These are phyloP conservation scores for Triangularia setosa DNA, from an alignment of 2,329 filamentous ascomycete genomes.

Conservation along the genomic window DNA sequence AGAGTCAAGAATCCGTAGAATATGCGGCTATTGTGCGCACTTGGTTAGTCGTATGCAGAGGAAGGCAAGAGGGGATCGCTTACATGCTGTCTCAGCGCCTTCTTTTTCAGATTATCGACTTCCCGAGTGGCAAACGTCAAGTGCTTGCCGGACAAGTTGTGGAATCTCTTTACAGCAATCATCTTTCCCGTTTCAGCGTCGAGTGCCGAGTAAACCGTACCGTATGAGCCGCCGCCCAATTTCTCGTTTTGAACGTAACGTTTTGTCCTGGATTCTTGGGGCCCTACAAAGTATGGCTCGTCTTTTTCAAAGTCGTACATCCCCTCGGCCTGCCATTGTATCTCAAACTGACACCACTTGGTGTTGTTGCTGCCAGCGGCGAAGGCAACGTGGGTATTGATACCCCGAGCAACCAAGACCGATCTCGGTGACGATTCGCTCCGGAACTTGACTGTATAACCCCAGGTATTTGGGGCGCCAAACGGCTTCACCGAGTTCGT, in stretches of 20 bases:
- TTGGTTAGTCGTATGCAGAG: not conserved
- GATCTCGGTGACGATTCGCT: constrained; percentile 12
- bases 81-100: constrained; percentile 23
- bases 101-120: constrained; percentile 25
- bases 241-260: constrained; percentile 25
- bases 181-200: constrained; percentile 24
- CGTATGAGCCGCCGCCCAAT: constrained; percentile 28
- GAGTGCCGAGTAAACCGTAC: constrained; percentile 24
- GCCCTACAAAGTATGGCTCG: constrained; percentile 22
- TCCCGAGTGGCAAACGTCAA: constrained; percentile 28
- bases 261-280: constrained; percentile 13
- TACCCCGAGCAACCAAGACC: constrained; percentile 26
- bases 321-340: constrained; percentile 25
- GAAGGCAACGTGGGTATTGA: constrained; percentile 28
- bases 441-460: constrained; percentile 24
- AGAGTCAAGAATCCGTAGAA: constrained; percentile 23
- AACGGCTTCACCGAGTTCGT: constrained; percentile 24
- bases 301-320: constrained; percentile 23
- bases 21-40: constrained; percentile 20
- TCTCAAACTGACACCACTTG: constrained; percentile 27
- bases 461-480: constrained; percentile 9
- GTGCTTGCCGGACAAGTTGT: constrained; percentile 25
- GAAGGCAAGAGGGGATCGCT: not conserved
- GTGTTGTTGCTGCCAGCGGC: constrained; percentile 15
- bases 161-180: constrained; percentile 31